These are phyloP conservation scores for Aspergillus indologenus DNA, from an alignment of 495 filamentous ascomycete genomes.

Conservation along the genomic window DNA sequence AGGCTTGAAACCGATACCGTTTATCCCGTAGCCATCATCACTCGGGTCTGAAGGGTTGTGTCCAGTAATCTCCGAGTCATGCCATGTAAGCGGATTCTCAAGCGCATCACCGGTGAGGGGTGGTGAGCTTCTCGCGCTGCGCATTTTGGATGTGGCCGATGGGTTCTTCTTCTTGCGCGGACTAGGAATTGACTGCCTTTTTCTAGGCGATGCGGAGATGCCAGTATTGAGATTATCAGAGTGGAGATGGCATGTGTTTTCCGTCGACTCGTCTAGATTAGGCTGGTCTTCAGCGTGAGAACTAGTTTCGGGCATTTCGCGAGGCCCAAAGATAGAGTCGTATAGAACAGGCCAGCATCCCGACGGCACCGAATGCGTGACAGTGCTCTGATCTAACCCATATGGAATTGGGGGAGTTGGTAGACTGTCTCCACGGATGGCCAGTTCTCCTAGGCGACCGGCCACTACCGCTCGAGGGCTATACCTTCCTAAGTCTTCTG, in stretches of 20 bases:
- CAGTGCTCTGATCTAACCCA: slow-evolving; percentile 12
- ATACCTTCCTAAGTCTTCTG: slow-evolving; percentile 34
- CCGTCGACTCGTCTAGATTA: background rate
- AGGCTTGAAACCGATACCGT: slow-evolving; percentile 88
- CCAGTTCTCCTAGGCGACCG: slow-evolving; percentile 60
- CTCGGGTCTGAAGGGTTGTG: slow-evolving; percentile 70
- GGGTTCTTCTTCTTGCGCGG: slow-evolving; percentile 28
- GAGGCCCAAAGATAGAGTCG: slow-evolving; percentile 5
- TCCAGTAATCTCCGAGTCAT: slow-evolving; percentile 79
- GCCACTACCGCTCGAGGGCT: slow-evolving; percentile 66
- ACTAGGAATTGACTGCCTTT: slow-evolving; percentile 17
- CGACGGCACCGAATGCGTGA: slow-evolving; percentile 15
- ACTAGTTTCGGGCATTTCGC: slow-evolving; percentile 24
- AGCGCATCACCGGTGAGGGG: slow-evolving; percentile 41
- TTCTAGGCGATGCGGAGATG: slow-evolving; percentile 15
- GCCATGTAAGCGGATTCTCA: slow-evolving; percentile 67
- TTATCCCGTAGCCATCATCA: slow-evolving; percentile 77
- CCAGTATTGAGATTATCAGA: background rate
- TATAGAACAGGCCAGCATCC: slow-evolving; percentile 11
- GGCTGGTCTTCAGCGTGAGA: slow-evolving; percentile 11
- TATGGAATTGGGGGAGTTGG: slow-evolving; percentile 26
- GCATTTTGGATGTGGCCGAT: slow-evolving; percentile 25
- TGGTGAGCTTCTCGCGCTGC: slow-evolving; percentile 40
- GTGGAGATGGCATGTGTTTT: background rate
- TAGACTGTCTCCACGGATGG: slow-evolving; percentile 47